Conservation (phyloP, 805 yeast genomes). For the Aciculoconidium aculeatum region DNA sequence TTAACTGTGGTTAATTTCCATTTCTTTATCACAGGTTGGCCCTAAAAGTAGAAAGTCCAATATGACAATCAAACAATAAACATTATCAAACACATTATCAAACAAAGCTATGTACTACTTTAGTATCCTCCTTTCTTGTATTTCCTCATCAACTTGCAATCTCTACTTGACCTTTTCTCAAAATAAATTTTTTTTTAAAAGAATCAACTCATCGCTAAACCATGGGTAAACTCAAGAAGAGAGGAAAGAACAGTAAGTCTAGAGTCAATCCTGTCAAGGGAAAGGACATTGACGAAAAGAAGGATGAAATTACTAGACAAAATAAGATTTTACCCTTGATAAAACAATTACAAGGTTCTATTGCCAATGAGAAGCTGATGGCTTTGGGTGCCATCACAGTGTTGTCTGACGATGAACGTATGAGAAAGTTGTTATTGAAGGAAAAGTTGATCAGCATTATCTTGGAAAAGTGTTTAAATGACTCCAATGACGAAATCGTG, state of each 20-base stretch:
- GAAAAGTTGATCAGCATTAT: conserved; percentile 64
- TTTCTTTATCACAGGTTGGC: too few relatives aligned
- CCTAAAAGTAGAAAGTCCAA: too few relatives aligned
- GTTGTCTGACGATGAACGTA: conserved; percentile 59
- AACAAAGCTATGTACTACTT: too few relatives aligned
- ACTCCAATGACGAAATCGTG: conserved; percentile 65
- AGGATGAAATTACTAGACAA: conserved; percentile 44
- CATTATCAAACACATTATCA: too few relatives aligned
- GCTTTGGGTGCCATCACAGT: conserved; percentile 71
- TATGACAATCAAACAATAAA: too few relatives aligned
- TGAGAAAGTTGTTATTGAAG: conserved; percentile 60
- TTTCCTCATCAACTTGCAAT: not conserved
- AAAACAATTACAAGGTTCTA: conserved; percentile 53
- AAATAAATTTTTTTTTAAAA: too few relatives aligned
- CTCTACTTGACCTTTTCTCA: not conserved
- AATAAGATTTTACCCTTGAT: conserved; percentile 66
- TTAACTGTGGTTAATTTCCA: too few relatives aligned
- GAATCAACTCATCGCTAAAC: too few relatives aligned
- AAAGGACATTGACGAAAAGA: conserved; percentile 14
- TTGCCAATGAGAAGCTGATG: conserved; percentile 69
- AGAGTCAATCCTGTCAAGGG: conserved; percentile 12
- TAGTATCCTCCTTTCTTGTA: not conserved
- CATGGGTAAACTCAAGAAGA: conserved; percentile 76
- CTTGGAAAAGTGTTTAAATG: conserved; percentile 60
- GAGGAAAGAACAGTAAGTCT: conserved; percentile 23